phyloP scores from a whole-genome alignment of 129 eudicot genomes.

The Pittosporum tobira region DNA sequence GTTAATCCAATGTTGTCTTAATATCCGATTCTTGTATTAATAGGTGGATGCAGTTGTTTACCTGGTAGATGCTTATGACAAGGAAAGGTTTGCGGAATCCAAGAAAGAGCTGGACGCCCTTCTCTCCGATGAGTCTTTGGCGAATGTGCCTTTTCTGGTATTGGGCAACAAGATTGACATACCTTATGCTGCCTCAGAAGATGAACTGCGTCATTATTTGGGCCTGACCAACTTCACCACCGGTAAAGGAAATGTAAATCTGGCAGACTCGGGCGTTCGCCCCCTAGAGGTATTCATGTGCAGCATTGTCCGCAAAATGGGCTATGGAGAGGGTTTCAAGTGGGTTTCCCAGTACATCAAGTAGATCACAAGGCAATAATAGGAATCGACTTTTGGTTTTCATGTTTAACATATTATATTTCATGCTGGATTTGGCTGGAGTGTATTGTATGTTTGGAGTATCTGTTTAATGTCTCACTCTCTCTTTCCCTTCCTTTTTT shows the following conservation, averaged over 20 bases:
- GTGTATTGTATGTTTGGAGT: neutral
- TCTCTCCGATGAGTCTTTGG: constrained; percentile 48
- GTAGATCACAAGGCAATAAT: constrained; percentile 21
- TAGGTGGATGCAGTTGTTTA: constrained; percentile 93
- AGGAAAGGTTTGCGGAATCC: constrained; percentile 74
- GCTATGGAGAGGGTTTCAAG: constrained; percentile 20
- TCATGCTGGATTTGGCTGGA: neutral
- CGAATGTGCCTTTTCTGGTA: constrained; percentile 13
- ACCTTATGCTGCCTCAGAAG: constrained; percentile 34
- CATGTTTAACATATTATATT: neutral
- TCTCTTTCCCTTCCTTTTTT: too few relatives aligned
- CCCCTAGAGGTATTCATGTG: constrained; percentile 24
- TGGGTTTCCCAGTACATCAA: constrained; percentile 79
- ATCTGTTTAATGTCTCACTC: too few relatives aligned
- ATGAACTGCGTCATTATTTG: constrained; percentile 55
- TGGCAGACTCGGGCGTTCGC: constrained; percentile 31
- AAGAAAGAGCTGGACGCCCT: constrained; percentile 84
- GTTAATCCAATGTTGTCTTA: too few relatives aligned
- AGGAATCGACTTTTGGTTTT: too few relatives aligned
- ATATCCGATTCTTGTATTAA: neutral
- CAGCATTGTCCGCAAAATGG: constrained; percentile 25
- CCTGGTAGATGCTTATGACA: constrained; percentile 83
- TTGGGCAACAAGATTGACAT: constrained; percentile 23
- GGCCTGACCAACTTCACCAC: constrained; percentile 64
- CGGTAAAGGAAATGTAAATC: constrained; percentile 78